A percentile compares a stretch with the other conserved stretches of the same genome.
Conservation (phyloP, 495 filamentous ascomycete species). For the Durotheca rogersii region DNA sequence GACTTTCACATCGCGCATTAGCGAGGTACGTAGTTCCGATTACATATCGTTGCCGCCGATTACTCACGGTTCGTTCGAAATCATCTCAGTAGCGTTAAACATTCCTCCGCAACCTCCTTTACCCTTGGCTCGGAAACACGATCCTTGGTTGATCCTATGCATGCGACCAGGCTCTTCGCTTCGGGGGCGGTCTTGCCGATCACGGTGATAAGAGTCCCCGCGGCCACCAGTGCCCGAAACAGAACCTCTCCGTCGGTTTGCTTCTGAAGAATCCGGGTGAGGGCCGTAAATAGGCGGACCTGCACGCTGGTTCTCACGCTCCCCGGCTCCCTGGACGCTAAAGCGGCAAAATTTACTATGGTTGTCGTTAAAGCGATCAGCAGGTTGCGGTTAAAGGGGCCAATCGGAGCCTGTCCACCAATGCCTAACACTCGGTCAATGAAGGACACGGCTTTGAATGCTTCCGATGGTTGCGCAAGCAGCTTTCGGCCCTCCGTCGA, state of each 20-base stretch:
- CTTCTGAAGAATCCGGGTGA: slow-evolving; percentile 59
- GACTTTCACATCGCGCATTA: too few species aligned
- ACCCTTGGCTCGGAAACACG: slow-evolving; percentile 55
- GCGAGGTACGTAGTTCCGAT: too few species aligned
- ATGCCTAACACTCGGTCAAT: slow-evolving; percentile 48
- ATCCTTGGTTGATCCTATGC: slow-evolving; percentile 29
- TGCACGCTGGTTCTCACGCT: slow-evolving; percentile 28
- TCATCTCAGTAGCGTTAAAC: slow-evolving; percentile 49
- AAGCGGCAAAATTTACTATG: slow-evolving; percentile 81
- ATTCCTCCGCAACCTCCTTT: slow-evolving; percentile 59
- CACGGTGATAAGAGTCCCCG: slow-evolving; percentile 70
- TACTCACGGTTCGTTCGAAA: not conserved
- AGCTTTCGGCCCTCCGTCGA: slow-evolving; percentile 68
- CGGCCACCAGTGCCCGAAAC: slow-evolving; percentile 77
- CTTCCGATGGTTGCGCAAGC: slow-evolving; percentile 58
- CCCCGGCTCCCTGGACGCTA: slow-evolving; percentile 41
- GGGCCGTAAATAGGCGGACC: slow-evolving; percentile 42
- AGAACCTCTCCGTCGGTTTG: slow-evolving; percentile 79
- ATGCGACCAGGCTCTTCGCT: slow-evolving; percentile 37
- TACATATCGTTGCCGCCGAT: too few species aligned
- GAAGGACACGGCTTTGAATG: slow-evolving; percentile 40
- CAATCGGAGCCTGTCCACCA: slow-evolving; percentile 48
- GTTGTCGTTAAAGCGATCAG: slow-evolving; percentile 79
- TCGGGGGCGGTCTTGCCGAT: slow-evolving; percentile 47
- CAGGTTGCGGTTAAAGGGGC: slow-evolving; percentile 73